A percentile compares a stretch with the other conserved stretches of the same genome.
Conservation (phyloP, 768 basidiomycete species). For the Tulasnella sp. region DNA sequence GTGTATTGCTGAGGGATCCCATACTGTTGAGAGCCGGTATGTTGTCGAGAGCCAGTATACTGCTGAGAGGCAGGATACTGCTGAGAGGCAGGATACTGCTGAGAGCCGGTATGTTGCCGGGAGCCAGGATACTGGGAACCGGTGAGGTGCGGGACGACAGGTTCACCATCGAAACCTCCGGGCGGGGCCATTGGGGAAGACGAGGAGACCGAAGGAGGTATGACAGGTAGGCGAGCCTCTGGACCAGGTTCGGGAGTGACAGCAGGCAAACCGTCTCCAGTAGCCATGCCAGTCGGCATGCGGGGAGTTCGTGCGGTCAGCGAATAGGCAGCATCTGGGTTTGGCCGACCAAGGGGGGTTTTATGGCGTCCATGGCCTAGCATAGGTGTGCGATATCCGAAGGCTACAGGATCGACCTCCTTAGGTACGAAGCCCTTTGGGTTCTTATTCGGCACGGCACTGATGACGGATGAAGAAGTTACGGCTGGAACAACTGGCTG, state of each 20-base stretch:
- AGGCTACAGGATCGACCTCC: background rate
- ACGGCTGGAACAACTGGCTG: slow-evolving; percentile 1
- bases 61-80: background rate
- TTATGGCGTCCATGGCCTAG: background rate
- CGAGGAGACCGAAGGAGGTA: background rate
- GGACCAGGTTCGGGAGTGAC: slow-evolving; percentile 2
- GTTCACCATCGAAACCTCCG: background rate
- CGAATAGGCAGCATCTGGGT: slow-evolving; percentile 5
- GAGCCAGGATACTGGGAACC: background rate
- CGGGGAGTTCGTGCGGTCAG: slow-evolving; percentile 17
- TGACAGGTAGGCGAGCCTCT: background rate
- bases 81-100: background rate
- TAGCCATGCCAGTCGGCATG: background rate
- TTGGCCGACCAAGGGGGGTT: slow-evolving; percentile 13
- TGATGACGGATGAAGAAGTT: background rate
- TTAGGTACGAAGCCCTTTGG: slow-evolving; percentile 21
- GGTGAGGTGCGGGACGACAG: background rate
- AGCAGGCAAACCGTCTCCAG: background rate
- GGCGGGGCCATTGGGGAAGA: background rate
- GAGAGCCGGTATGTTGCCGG: background rate
- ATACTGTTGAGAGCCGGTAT: background rate
- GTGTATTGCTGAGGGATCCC: background rate
- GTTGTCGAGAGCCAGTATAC: background rate
- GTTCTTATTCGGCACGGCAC: background rate
- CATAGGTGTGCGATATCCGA: background rate